Evolutionary conservation across 192 early-diverging fungal genomes (phyloP).

Genomic region (Coemansia sp.): DNA sequence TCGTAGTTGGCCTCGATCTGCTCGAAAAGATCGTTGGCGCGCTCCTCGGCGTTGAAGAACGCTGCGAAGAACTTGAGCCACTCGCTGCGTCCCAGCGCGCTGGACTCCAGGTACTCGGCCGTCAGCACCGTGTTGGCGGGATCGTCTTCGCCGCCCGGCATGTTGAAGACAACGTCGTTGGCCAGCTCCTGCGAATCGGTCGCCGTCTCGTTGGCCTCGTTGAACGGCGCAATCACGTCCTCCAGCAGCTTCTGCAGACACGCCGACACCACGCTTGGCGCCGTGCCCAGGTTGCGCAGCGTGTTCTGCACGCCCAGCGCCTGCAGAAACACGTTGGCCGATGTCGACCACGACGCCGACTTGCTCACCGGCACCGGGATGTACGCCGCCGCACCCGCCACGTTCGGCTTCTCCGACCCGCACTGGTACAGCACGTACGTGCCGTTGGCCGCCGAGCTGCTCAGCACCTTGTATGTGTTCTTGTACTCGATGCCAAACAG

Average conservation of each 20-base stretch:
- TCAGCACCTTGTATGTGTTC: slow-evolving; percentile 56
- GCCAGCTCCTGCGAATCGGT: slow-evolving; percentile 32
- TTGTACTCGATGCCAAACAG: slow-evolving; percentile 51
- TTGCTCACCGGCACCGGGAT: slow-evolving; percentile 42
- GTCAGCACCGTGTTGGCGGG: slow-evolving; percentile 39
- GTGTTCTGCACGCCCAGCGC: slow-evolving; percentile 50
- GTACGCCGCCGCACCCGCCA: slow-evolving; percentile 29
- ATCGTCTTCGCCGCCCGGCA: slow-evolving; percentile 30
- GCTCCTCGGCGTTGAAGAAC: slow-evolving; percentile 57
- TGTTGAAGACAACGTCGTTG: slow-evolving; percentile 42
- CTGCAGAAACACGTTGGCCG: slow-evolving; percentile 48
- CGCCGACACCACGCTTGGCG: slow-evolving; percentile 47
- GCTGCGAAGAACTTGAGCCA: slow-evolving; percentile 58
- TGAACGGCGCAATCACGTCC: slow-evolving; percentile 39
- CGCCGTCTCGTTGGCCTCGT: slow-evolving; percentile 38
- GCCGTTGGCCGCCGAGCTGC: slow-evolving; percentile 35
- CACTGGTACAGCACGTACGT: slow-evolving; percentile 57
- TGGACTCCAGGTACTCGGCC: slow-evolving; percentile 39
- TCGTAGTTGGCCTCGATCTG: slow-evolving; percentile 49
- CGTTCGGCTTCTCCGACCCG: slow-evolving; percentile 27
- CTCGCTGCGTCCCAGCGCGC: slow-evolving; percentile 51
- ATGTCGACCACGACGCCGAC: slow-evolving; percentile 47
- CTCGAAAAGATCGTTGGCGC: slow-evolving; percentile 49
- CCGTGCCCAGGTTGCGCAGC: slow-evolving; percentile 46
- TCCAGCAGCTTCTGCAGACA: slow-evolving; percentile 55